A percentile compares a stretch with the other conserved stretches of the same genome.
Conservation (phyloP, 2,329 filamentous ascomycete species). For the Botrytis pseudocinerea region DNA sequence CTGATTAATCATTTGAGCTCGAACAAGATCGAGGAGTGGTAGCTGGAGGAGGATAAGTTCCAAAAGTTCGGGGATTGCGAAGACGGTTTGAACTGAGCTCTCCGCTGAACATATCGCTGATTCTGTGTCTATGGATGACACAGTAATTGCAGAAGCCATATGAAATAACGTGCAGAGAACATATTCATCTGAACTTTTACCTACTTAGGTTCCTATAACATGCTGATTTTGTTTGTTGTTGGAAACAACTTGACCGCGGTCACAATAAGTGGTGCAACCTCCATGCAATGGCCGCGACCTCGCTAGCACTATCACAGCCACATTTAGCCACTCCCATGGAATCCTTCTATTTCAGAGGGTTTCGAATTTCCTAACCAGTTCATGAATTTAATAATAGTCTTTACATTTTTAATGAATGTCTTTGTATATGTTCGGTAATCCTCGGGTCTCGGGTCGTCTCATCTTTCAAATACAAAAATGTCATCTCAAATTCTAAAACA, state of each 20-base stretch:
- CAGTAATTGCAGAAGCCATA: neutral
- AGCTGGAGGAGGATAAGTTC: constrained; percentile 20
- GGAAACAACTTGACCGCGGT: neutral
- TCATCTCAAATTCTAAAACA: neutral
- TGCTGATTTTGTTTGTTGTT: neutral
- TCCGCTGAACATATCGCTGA: neutral
- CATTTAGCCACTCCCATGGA: constrained; percentile 1
- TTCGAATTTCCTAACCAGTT: neutral
- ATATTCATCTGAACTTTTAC: neutral
- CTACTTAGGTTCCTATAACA: neutral
- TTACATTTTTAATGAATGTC: neutral
- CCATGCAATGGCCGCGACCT: neutral
- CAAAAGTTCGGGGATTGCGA: constrained; percentile 19
- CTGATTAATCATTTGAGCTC: constrained; percentile 18
- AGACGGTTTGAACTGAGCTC: constrained; percentile 10
- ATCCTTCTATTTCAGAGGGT: neutral
- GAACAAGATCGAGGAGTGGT: constrained; percentile 20
- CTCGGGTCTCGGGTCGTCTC: neutral
- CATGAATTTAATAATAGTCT: neutral
- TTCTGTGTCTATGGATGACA: neutral
- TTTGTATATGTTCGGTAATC: neutral
- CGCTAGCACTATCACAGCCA: constrained; percentile 6
- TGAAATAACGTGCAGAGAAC: neutral
- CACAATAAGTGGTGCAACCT: neutral
- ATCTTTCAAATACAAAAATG: neutral